phyloP scores from a whole-genome alignment of 2,329 filamentous ascomycete genomes.

The Bisporella sp. region DNA sequence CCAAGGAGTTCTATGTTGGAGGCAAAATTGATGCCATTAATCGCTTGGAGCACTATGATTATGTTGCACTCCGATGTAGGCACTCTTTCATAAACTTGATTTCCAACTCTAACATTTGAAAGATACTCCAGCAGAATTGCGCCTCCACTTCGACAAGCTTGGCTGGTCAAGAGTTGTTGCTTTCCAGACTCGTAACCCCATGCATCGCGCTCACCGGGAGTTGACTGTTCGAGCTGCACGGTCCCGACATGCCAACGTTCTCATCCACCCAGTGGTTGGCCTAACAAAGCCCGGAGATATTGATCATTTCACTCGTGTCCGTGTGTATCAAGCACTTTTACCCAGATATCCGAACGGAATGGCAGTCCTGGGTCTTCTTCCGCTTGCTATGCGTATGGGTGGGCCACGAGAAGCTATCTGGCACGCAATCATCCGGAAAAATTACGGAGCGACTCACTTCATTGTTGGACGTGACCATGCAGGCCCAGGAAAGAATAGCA shows the following conservation, averaged over 20 bases:
- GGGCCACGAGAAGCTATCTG: constrained; percentile 97
- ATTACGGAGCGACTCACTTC: constrained; percentile 98
- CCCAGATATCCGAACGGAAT: constrained; percentile 98
- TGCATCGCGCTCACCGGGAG: constrained; percentile 98
- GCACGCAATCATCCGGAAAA: constrained; percentile 99
- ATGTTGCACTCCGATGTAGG: constrained; percentile 89
- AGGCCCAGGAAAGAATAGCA: constrained; percentile 95
- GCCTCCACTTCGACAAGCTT: constrained; percentile 97
- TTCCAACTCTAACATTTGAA: constrained; percentile 9
- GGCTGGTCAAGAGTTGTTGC: constrained; percentile 97
- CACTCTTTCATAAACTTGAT: constrained; percentile 8
- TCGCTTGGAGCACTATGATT: constrained; percentile 97
- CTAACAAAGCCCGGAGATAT: constrained; percentile 99
- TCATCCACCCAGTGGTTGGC: constrained; percentile 97
- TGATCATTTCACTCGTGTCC: constrained; percentile 98
- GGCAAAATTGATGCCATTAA: constrained; percentile 95
- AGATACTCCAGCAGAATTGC: constrained; percentile 92
- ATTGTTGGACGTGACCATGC: constrained; percentile 98
- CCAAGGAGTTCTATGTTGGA: constrained; percentile 85
- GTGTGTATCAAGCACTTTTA: constrained; percentile 95
- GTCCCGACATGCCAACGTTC: constrained; percentile 92
- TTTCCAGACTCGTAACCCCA: constrained; percentile 98
- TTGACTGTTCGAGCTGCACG: constrained; percentile 95
- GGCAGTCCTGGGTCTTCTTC: constrained; percentile 91
- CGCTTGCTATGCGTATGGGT: constrained; percentile 98